phyloP scores from a whole-genome alignment of 1,284 basidiomycete species.

The Austroboletus novae-zelandiae region DNA sequence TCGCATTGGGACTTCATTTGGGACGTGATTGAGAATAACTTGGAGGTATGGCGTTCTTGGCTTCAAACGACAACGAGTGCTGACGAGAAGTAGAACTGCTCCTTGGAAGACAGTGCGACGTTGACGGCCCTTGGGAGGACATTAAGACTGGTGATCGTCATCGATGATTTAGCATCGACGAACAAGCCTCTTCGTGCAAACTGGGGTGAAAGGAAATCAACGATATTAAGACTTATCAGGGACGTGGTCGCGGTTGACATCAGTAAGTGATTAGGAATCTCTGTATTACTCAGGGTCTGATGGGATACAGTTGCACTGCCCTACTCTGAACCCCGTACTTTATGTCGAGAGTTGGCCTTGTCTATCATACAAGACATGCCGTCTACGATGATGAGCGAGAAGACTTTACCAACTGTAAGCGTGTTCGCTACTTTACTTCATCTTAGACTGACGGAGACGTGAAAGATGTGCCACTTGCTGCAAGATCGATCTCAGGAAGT shows the following conservation, averaged over 20 bases:
- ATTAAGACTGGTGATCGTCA: conserved; percentile 62
- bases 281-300: conserved; percentile 3
- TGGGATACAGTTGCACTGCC: conserved; percentile 12
- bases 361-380: conserved; percentile 69
- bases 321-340: conserved; percentile 60
- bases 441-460: background rate
- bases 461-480: conserved; percentile 73
- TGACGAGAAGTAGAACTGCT: conserved; percentile 47
- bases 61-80: background rate
- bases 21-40: conserved; percentile 84
- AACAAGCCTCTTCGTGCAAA: conserved; percentile 73
- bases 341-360: conserved; percentile 67
- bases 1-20: conserved; percentile 92
- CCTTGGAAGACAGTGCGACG: conserved; percentile 57
- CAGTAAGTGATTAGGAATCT: conserved; percentile 39
- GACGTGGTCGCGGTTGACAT: conserved; percentile 51
- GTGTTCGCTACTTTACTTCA: background rate
- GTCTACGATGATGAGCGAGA: conserved; percentile 57
- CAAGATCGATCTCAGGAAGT: conserved; percentile 64
- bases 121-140: conserved; percentile 69
- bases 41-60: conserved; percentile 62
- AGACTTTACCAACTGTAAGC: conserved; percentile 61
- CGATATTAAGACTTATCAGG: conserved; percentile 55
- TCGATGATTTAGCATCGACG: conserved; percentile 69
- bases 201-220: conserved; percentile 63